These are phyloP conservation scores for Ophiostoma sp. DNA, from an alignment of 2,329 filamentous ascomycete species.

Conservation along the genomic window DNA sequence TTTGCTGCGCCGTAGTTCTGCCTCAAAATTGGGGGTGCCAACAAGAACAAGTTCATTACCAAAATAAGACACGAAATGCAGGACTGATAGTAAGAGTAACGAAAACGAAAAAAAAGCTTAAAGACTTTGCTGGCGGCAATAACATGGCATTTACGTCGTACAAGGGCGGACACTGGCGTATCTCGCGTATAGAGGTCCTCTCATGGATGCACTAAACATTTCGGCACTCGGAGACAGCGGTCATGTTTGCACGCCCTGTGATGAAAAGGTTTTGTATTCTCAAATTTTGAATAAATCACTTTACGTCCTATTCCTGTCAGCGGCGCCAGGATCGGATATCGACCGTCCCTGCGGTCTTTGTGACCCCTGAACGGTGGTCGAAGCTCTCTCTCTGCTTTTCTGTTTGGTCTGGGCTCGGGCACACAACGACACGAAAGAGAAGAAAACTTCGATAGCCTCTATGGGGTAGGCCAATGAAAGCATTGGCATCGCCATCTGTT, in stretches of 20 bases:
- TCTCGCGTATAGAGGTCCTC: not conserved
- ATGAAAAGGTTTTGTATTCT: not conserved
- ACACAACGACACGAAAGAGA: not conserved
- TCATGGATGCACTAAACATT: not conserved
- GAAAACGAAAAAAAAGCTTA: not conserved
- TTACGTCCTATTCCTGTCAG: not conserved
- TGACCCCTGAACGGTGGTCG: not conserved
- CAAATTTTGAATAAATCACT: not conserved
- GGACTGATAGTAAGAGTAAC: not conserved
- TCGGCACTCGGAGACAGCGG: not conserved
- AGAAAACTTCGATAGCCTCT: not conserved
- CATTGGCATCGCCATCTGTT: not conserved
- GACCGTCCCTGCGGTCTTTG: not conserved
- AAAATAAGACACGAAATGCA: not conserved
- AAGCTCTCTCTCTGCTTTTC: not conserved
- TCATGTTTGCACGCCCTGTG: not conserved
- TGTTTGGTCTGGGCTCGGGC: not conserved
- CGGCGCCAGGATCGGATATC: slow-evolving; percentile 17
- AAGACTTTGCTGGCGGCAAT: not conserved
- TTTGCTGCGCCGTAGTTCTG: slow-evolving; percentile 7
- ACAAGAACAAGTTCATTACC: not conserved
- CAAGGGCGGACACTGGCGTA: not conserved
- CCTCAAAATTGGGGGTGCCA: not conserved
- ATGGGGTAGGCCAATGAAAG: not conserved
- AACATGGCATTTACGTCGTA: not conserved